Conservation (phyloP, 345 rosid genomes). For the Citrus glauca region DNA sequence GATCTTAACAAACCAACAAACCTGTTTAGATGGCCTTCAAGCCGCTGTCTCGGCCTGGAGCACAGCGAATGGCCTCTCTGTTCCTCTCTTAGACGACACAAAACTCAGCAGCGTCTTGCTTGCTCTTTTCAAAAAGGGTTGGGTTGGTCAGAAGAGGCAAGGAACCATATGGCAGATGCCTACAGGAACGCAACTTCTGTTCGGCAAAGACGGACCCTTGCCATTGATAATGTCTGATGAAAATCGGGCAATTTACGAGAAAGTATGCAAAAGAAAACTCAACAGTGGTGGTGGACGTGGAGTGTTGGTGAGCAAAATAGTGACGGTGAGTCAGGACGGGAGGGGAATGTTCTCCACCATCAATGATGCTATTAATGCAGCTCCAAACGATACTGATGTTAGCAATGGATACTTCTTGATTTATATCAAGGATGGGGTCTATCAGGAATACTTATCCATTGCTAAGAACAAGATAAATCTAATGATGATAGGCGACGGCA, state of each 20-base stretch:
- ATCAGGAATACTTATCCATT: conserved; percentile 69
- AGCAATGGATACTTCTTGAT: conserved; percentile 70
- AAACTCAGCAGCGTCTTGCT: conserved; percentile 74
- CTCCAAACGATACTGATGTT: conserved; percentile 65
- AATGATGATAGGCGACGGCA: conserved; percentile 90
- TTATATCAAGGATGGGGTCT: conserved; percentile 59
- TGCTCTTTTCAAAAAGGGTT: conserved; percentile 64
- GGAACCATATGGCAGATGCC: conserved; percentile 21
- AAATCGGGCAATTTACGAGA: conserved; percentile 51
- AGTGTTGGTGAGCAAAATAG: conserved; percentile 48
- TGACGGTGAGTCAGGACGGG: conserved; percentile 67
- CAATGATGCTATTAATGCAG: conserved; percentile 59
- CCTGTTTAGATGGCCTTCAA: conserved; percentile 67
- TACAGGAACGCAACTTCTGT: conserved; percentile 22
- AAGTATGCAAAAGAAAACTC: conserved; percentile 47
- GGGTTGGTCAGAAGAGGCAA: conserved; percentile 58
- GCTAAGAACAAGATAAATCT: conserved; percentile 63
- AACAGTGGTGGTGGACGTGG: conserved; percentile 19
- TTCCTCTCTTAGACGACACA: conserved; percentile 56
- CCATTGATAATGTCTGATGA: conserved; percentile 53
- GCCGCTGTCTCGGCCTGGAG: conserved; percentile 48
- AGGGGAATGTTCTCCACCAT: conserved; percentile 67
- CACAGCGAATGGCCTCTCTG: conserved; percentile 41
- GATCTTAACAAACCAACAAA: conserved; percentile 68
- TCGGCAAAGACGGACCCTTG: conserved; percentile 40